phyloP scores from a whole-genome alignment of 805 yeast species.

The Monosporozyma solicola region DNA sequence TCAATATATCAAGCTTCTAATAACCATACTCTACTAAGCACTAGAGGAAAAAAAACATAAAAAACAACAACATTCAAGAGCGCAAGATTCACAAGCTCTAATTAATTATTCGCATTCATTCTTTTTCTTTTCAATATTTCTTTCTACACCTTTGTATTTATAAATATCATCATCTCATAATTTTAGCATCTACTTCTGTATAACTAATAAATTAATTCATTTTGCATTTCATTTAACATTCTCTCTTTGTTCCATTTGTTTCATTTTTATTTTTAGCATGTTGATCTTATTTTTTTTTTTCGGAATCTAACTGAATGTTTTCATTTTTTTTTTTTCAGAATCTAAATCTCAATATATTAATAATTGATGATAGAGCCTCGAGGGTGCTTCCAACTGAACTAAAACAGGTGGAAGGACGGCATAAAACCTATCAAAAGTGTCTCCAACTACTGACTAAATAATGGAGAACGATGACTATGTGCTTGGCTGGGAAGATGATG shows the following conservation, averaged over 20 bases:
- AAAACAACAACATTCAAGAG: background rate
- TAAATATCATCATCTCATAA: background rate
- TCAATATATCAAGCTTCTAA: background rate
- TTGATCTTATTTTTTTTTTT: background rate
- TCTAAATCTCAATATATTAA: background rate
- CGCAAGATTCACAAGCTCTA: background rate
- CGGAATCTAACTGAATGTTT: background rate
- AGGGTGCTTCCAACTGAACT: background rate
- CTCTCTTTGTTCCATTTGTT: background rate
- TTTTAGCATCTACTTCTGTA: background rate
- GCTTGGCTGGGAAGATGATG: constrained; percentile 21
- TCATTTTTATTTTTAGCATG: background rate
- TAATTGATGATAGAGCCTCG: background rate
- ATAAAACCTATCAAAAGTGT: background rate
- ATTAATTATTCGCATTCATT: background rate
- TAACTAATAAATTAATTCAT: background rate
- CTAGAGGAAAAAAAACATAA: too few relatives aligned
- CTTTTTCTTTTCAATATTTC: background rate
- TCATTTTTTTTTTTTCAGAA: background rate
- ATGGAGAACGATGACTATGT: constrained; percentile 9
- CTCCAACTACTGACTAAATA: background rate
- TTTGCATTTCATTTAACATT: background rate
- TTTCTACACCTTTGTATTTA: background rate
- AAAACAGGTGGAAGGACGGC: background rate
- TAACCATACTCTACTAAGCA: background rate